Base-by-base conservation (phyloP, 2,329 filamentous ascomycete genomes). In the Atkinsonella hypoxylon region DNA sequence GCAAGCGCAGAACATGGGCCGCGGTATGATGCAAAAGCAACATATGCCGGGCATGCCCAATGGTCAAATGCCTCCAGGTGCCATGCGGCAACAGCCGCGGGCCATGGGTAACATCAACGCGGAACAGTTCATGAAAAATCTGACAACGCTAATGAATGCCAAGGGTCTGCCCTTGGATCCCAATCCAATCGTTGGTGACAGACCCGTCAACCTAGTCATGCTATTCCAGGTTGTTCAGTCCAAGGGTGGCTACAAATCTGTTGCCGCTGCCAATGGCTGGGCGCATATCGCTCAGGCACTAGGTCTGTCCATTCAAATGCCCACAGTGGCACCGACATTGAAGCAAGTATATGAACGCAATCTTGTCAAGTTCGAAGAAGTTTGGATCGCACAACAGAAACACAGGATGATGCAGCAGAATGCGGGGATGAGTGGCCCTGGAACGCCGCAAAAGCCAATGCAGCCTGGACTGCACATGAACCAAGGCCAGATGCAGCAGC, bases 241-340 rank as follows among this genome's bases (percentile, higher is more conserved):
- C 57, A 90, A 86, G 59, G 87, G 87, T 22, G 89, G 89, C 5
- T 93, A 85, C 51, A 86, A 85, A 58, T 80, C 77, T 53, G 81
- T 94, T 3, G 83, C 81, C 0, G 76, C 78, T 22, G 73, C 74
- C 22, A 87, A 88, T 55, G 74, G 76, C 51, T 97, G 93, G 93
- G 72, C 75, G 1, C 77, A 81, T 47, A 74, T 96, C 50, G 83
- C 87, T 1, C 78, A 81, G 51, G 70, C 76, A 31, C 64, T 89
- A 46, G 76, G 78, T 4, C 79, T 88, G 45, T 77, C 77, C 0
- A 73, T 76, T 48, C 83, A 87, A 55, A 70, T 79, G 50, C 84
- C 83, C 1, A 77, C 73, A 10, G 88, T 87, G 0, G 75, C 81
- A 2, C 76, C 79, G 52, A 82, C 93, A 57, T 65, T 96, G 57